Evolutionary conservation across 2,329 filamentous ascomycete species (phyloP), one percentile per base, ranked within the genome.

Genomic region (Fusarium secorum): DNA sequence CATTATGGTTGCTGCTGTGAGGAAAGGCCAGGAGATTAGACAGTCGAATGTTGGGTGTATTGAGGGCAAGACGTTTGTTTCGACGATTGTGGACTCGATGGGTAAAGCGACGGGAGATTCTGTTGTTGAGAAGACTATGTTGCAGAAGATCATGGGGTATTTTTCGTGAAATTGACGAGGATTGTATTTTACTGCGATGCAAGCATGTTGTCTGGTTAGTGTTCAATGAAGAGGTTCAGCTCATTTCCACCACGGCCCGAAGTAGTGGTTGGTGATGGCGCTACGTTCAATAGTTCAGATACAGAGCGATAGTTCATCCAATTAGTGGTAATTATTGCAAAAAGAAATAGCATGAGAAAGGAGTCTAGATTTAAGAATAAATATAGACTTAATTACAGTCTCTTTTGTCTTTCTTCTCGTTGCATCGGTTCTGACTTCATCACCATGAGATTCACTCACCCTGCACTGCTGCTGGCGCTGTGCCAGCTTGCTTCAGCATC

Each of bases 111-210:
- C 26, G 1, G 59, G 54, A 5, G 68, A 71, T 24, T 45, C 48
- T 4, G 28, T 30, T 13, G 44, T 54, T 4, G 38, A 35, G 5
- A 42, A 51, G 49, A 56, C 11, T 7, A 22, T 15, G 13, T 17
- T 71, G n/a, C 68, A 71, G 38, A 71, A 71, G 59, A 32, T 69
- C 14, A 11, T 71, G 20, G 45, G 33, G 2, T 56, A 46, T 15
- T 64, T 53, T 9, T 54, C 26, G 24, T 32, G 22, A 65, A 44
- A 3, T 9, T 95, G 38, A n/a, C 4, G 22, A 17, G n/a, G 11
- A 24, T 30, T 33, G 30, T 48, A 14, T 26, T 35, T 48, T 30
- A 18, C 3, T 41, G 13, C 4, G 11, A n/a, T 53, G 20, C 35
- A 22, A 52, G 48, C 48, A 28, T 52, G 32, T 39, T n/a, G 2